Conservation (phyloP, 148 eudicot genomes). For the Nyssa sinensis region DNA sequence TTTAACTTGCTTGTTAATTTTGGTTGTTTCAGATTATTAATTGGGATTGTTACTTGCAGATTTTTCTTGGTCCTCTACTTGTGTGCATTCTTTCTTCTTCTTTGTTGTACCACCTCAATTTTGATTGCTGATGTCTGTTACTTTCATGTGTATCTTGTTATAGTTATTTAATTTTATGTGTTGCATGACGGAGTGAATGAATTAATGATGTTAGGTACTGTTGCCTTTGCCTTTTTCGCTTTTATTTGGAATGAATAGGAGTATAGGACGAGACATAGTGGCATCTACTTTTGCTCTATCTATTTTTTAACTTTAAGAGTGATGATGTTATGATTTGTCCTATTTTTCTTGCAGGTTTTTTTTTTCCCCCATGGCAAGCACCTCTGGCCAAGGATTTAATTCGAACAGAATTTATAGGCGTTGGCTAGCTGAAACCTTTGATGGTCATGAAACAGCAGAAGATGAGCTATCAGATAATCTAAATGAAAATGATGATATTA, state of each 20-base stretch:
- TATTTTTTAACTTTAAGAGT: not conserved
- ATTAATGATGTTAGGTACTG: not conserved
- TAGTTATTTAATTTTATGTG: not conserved
- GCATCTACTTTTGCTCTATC: not conserved
- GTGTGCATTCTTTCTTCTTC: not conserved
- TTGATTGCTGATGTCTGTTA: not conserved
- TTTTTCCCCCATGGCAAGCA: conserved; percentile 18
- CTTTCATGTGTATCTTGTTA: not conserved
- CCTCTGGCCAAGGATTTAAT: conserved; percentile 9
- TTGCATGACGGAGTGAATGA: not conserved
- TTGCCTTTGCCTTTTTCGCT: not conserved
- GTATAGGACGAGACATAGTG: too few relatives aligned
- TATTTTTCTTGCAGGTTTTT: not conserved
- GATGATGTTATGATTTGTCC: not conserved
- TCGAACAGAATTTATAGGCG: conserved; percentile 12
- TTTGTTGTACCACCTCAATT: not conserved
- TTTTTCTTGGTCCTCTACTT: not conserved
- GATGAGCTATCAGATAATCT: conserved; percentile 12
- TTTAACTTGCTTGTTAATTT: not conserved
- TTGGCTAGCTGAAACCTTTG: conserved; percentile 21
- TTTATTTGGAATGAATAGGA: conserved; percentile 1
- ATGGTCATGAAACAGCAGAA: conserved; percentile 19
- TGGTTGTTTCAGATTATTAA: too few relatives aligned
- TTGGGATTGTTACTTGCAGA: not conserved
- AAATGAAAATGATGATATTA: not conserved